Conservation (phyloP, 306 rosid species). For the Argentina anserina region DNA sequence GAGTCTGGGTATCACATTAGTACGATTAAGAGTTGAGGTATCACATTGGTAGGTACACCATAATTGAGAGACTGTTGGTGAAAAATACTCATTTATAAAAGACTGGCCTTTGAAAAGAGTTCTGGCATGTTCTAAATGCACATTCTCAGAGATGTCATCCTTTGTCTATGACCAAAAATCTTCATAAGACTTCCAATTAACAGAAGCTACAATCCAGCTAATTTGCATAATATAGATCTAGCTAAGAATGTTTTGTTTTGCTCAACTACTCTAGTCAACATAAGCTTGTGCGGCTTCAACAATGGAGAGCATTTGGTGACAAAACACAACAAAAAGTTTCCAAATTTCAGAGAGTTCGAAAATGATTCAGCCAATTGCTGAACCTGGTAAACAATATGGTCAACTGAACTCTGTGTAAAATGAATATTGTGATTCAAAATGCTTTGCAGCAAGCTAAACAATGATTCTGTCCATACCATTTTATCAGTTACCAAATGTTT, state of each 20-base stretch:
- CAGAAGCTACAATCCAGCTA: constrained; percentile 27
- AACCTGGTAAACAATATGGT: constrained; percentile 33
- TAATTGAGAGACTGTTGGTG: too few species aligned
- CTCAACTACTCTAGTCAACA: constrained; percentile 30
- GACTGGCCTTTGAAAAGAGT: neutral
- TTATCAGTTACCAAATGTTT: constrained; percentile 23
- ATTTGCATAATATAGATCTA: constrained; percentile 32
- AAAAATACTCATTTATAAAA: too few species aligned
- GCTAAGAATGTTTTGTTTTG: constrained; percentile 28
- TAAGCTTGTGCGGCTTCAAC: constrained; percentile 29
- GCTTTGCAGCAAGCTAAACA: constrained; percentile 35
- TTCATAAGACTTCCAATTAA: constrained; percentile 9
- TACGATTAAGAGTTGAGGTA: too few species aligned
- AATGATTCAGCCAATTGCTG: constrained; percentile 24
- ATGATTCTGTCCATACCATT: constrained; percentile 41
- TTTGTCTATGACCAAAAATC: constrained; percentile 1
- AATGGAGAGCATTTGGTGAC: constrained; percentile 34
- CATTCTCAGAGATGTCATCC: neutral
- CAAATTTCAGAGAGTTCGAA: constrained; percentile 38
- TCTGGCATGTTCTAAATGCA: neutral
- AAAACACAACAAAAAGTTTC: constrained; percentile 36
- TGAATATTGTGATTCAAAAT: constrained; percentile 34
- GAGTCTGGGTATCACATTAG: too few species aligned
- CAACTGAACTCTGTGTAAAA: constrained; percentile 37
- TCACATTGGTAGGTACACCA: too few species aligned